Conservation (phyloP, 805 yeast species). For the Saccharomycopsis capsularis region DNA sequence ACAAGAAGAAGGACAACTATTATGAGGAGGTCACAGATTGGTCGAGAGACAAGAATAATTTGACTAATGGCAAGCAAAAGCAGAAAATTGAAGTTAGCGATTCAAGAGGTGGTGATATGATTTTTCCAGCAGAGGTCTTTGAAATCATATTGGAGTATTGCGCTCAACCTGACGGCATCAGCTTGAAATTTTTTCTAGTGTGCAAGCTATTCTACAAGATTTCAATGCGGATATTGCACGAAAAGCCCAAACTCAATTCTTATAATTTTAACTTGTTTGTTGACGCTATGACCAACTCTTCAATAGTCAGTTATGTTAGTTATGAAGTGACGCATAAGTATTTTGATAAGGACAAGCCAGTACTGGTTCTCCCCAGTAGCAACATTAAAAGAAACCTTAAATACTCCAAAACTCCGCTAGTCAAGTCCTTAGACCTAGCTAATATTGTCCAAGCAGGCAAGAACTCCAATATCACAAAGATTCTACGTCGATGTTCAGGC, state of each 20-base stretch:
- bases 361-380: no score
- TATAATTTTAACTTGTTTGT: slow-evolving; percentile 69
- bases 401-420: slow-evolving; percentile 41
- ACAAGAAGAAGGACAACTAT: slow-evolving; percentile 6
- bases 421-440: slow-evolving; percentile 64
- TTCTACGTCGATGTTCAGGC: slow-evolving; percentile 68
- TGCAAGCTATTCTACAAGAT: slow-evolving; percentile 53
- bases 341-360: background rate
- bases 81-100: background rate
- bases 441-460: slow-evolving; percentile 84
- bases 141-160: slow-evolving; percentile 30
- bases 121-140: slow-evolving; percentile 46
- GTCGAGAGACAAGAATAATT: background rate
- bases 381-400: slow-evolving; percentile 27
- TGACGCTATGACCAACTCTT: slow-evolving; percentile 47
- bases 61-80: background rate
- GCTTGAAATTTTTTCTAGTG: slow-evolving; percentile 50
- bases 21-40: background rate
- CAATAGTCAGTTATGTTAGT: slow-evolving; percentile 22
- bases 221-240: slow-evolving; percentile 60
- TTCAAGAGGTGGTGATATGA: background rate
- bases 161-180: slow-evolving; percentile 30
- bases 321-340: slow-evolving; percentile 6
- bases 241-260: slow-evolving; percentile 54
- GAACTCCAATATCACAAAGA: slow-evolving; percentile 79